phyloP scores from a whole-genome alignment of 2,329 filamentous ascomycete species.

The Aspergillus nomiae region DNA sequence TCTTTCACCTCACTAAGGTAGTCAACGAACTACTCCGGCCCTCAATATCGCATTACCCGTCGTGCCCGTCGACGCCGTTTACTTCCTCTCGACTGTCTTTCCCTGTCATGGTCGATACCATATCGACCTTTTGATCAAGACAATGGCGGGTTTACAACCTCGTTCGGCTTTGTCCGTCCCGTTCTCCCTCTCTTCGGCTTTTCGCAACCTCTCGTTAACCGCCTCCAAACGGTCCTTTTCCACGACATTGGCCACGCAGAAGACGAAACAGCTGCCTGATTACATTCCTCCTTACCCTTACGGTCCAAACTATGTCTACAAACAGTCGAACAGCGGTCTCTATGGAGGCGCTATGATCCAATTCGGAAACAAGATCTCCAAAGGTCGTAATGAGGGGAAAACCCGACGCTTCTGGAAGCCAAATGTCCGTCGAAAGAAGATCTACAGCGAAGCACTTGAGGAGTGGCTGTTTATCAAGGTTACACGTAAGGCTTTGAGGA shows the following conservation, averaged over 20 bases:
- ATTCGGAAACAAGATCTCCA: slow-evolving; percentile 54
- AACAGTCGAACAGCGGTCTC: slow-evolving; percentile 51
- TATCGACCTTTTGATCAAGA: slow-evolving; percentile 14
- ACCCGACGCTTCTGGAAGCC: slow-evolving; percentile 53
- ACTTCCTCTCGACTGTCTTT: slow-evolving; percentile 1
- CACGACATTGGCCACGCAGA: slow-evolving; percentile 36
- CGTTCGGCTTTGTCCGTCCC: slow-evolving; percentile 34
- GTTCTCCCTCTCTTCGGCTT: slow-evolving; percentile 40
- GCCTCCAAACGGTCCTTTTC: slow-evolving; percentile 42
- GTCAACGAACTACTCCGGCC: slow-evolving; percentile 22
- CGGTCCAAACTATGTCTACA: slow-evolving; percentile 45
- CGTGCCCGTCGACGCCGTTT: background rate
- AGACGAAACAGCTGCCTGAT: slow-evolving; percentile 35
- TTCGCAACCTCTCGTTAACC: slow-evolving; percentile 42
- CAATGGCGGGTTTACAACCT: slow-evolving; percentile 35
- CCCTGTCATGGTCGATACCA: slow-evolving; percentile 19
- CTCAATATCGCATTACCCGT: slow-evolving; percentile 3
- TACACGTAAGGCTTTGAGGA: slow-evolving; percentile 48
- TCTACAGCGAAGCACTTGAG: slow-evolving; percentile 47
- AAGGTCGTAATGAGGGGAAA: slow-evolving; percentile 52
- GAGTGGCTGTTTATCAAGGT: slow-evolving; percentile 49
- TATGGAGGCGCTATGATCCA: slow-evolving; percentile 50
- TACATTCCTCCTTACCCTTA: slow-evolving; percentile 51
- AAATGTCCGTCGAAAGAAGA: slow-evolving; percentile 51
- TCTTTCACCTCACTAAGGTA: slow-evolving; percentile 25